These are phyloP conservation scores for Colletotrichum spaethianum DNA, from an alignment of 2,329 filamentous ascomycete species.

Conservation along the genomic window DNA sequence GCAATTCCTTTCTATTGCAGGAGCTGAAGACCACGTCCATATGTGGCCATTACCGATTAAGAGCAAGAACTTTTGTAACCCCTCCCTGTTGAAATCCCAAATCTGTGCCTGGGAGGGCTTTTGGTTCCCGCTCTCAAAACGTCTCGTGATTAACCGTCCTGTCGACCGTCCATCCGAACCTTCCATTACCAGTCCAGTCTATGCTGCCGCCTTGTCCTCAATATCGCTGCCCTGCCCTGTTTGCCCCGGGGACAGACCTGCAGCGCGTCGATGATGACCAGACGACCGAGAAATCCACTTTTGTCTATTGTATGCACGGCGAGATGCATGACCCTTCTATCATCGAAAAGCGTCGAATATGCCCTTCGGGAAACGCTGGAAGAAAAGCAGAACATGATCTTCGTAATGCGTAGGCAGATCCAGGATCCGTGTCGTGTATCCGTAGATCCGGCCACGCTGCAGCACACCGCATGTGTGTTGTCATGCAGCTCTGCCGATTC, in stretches of 20 bases:
- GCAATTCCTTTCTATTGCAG: constrained; percentile 40
- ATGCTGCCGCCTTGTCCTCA: constrained; percentile 44
- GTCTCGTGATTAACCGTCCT: constrained; percentile 41
- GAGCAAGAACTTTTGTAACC: constrained; percentile 47
- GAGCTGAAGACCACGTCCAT: constrained; percentile 42
- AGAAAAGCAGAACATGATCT: constrained; percentile 55
- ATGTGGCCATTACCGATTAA: constrained; percentile 44
- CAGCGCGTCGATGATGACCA: constrained; percentile 56
- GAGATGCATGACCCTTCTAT: constrained; percentile 56
- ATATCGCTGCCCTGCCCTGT: constrained; percentile 46
- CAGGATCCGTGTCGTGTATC: constrained; percentile 39
- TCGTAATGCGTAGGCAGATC: constrained; percentile 43
- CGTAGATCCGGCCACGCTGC: constrained; percentile 40
- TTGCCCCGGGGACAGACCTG: constrained; percentile 44
- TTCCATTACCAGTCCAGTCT: constrained; percentile 44
- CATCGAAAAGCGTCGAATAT: constrained; percentile 52
- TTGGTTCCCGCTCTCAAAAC: constrained; percentile 53
- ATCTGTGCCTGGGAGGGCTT: constrained; percentile 54
- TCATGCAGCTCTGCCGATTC: constrained; percentile 45
- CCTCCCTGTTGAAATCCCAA: constrained; percentile 52
- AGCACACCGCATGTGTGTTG: constrained; percentile 36
- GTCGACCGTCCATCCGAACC: constrained; percentile 42
- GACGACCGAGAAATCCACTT: constrained; percentile 77
- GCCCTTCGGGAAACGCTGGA: constrained; percentile 51
- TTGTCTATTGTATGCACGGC: constrained; percentile 69